phyloP scores from a whole-genome alignment of 140 eudicot genomes.

The Bidens hawaiensis region DNA sequence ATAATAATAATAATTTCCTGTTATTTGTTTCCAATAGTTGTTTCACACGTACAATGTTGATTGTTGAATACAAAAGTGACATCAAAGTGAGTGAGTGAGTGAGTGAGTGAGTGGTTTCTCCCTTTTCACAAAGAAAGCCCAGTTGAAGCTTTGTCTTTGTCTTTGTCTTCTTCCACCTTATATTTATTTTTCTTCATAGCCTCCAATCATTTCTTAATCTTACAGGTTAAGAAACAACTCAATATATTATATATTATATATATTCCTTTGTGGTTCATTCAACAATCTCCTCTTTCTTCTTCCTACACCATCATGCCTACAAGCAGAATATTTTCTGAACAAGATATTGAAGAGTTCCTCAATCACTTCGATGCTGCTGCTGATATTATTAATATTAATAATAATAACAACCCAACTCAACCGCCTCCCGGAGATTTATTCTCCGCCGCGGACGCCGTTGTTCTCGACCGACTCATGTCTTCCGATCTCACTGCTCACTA shows the following conservation, averaged over 20 bases:
- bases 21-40: not conserved
- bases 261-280: not conserved
- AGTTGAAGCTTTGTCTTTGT: constrained; percentile 14
- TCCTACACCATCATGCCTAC: constrained; percentile 9
- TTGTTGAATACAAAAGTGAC: not conserved
- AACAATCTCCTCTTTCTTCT: constrained; percentile 12
- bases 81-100: no score
- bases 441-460: constrained; percentile 11
- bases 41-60: not conserved
- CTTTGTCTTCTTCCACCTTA: not conserved
- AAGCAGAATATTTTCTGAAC: no score
- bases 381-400: no score
- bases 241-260: constrained; percentile 13
- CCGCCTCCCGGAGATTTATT: constrained; percentile 3
- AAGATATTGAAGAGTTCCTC: constrained; percentile 14
- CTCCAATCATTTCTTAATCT: constrained; percentile 8
- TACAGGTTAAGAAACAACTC: constrained; percentile 25
- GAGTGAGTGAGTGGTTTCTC: no score
- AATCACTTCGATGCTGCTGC: no score
- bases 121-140: constrained; percentile 25
- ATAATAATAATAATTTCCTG: no score
- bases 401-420: no score
- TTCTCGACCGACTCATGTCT: no score
- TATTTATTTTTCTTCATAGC: not conserved
- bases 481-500: constrained; percentile 15